Evolutionary conservation across 2,329 filamentous ascomycete genomes (phyloP), one percentile per base, ranked within the genome.

Genomic region (Ophiognomonia clavigignenti-juglandacearum): DNA sequence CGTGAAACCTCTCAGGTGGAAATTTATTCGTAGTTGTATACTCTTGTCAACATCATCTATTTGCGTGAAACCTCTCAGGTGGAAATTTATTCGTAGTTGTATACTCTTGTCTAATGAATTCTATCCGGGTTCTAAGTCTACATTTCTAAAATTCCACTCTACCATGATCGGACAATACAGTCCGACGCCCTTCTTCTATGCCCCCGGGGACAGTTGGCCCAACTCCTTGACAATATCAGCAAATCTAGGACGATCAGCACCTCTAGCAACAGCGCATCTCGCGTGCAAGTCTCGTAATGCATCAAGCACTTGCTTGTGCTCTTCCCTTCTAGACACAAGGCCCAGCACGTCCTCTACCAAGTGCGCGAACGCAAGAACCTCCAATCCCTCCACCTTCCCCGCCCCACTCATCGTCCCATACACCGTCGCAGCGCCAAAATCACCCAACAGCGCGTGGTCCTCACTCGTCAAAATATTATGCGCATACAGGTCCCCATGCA

Each of bases 341-440:
- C 64, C 59, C 23, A 72, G 53, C 16, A 75, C 53, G 52, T 73
- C 70, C 45, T 74, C 71, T 35, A 74, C 53, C 27, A 76, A 56
- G 56, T 73, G 66, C 3, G 64, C 71, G 55, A 75, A 74, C 1
- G 71, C 72, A 32, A 73, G 60, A 6, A 74, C 67, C 53, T 75
- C 72, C 36, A 75, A 54, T 50, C 57, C 65, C 55, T 76, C 70
- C 9, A 74, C 40, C 22, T 48, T 45, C 36, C 40, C 37, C 10
- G 26, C 46, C 19, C 44, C 50, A 5, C 53, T 50, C n/a, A 47
- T 54, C 34, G 47, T 54, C 34, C 55, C 57, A 48, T 75, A 73
- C 13, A 74, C 60, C 1, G 71, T 73, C 1, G 71, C 71, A 2
- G 71, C 72, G 10, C 71, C 70, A 45, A 75, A 73, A 43, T 73